Conservation (phyloP, 306 rosid species). For the Senna siamea region DNA sequence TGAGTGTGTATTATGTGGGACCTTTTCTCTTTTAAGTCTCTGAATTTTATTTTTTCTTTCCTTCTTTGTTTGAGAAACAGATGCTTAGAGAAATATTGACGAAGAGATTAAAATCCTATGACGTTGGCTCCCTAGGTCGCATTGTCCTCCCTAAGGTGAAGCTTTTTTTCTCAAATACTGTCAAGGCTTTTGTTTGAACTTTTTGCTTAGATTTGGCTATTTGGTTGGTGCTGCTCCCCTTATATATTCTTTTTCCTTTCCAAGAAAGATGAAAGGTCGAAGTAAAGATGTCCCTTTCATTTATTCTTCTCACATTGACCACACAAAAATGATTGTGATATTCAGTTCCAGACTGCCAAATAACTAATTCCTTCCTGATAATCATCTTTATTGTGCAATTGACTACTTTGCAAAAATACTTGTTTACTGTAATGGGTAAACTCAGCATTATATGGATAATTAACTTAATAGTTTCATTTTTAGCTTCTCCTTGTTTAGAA, state of each 20-base stretch:
- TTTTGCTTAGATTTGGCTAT: not conserved
- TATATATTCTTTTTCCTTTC: not conserved
- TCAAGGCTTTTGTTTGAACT: not conserved
- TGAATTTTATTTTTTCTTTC: not conserved
- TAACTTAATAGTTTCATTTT: not conserved
- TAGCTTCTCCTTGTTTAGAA: not conserved
- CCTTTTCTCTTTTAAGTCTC: not conserved
- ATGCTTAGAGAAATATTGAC: conserved; percentile 44
- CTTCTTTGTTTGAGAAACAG: conserved; percentile 13
- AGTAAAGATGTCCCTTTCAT: conserved; percentile 30
- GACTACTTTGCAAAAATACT: not conserved
- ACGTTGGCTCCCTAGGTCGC: conserved; percentile 55
- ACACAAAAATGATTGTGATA: conserved; percentile 26
- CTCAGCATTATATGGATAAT: not conserved
- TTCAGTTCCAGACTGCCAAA: conserved; percentile 26
- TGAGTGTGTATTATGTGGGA: not conserved
- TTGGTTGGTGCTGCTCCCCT: not conserved
- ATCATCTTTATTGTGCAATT: not conserved
- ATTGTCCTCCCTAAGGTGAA: conserved; percentile 82
- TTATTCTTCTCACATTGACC: conserved; percentile 16
- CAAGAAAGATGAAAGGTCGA: conserved; percentile 1
- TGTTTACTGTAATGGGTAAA: too few species aligned
- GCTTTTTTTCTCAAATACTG: not conserved
- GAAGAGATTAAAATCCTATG: conserved; percentile 61
- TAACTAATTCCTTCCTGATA: conserved; percentile 18